These are phyloP conservation scores for Taphrina populina DNA, from an alignment of 1,139 yeast genomes.

Conservation along the genomic window DNA sequence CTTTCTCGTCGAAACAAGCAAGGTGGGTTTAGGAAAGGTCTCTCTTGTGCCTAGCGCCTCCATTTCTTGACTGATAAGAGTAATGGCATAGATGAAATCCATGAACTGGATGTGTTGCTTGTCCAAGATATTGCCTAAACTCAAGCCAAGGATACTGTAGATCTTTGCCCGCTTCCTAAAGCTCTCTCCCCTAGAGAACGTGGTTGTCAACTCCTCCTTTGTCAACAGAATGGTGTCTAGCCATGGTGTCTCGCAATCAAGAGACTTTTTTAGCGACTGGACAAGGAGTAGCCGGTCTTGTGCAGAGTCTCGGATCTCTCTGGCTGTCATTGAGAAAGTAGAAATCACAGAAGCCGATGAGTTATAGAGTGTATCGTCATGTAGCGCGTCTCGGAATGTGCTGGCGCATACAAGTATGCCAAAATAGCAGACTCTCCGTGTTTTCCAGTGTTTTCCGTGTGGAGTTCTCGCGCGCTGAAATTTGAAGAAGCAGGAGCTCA, in stretches of 20 bases:
- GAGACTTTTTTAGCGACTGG: neutral
- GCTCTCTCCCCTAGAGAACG: neutral
- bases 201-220: neutral
- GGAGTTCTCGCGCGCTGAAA: no score
- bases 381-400: no score
- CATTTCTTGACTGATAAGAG: conserved; percentile 14
- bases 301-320: conserved; percentile 4
- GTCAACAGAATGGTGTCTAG: conserved; percentile 14
- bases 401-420: no score
- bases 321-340: conserved; percentile 1
- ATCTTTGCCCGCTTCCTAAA: conserved; percentile 3
- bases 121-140: conserved; percentile 4
- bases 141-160: conserved; percentile 6
- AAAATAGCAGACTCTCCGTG: no score
- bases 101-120: conserved; percentile 8
- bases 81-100: conserved; percentile 8
- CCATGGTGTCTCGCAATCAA: conserved; percentile 9
- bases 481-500: no score
- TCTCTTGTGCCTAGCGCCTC: conserved; percentile 1
- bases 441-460: no score
- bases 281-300: neutral
- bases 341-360: no score
- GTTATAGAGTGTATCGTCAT: no score
- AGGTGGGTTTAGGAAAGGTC: neutral
- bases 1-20: neutral